phyloP scores from a whole-genome alignment of 1,139 yeast species.

The Insectozyma bohioensis region DNA sequence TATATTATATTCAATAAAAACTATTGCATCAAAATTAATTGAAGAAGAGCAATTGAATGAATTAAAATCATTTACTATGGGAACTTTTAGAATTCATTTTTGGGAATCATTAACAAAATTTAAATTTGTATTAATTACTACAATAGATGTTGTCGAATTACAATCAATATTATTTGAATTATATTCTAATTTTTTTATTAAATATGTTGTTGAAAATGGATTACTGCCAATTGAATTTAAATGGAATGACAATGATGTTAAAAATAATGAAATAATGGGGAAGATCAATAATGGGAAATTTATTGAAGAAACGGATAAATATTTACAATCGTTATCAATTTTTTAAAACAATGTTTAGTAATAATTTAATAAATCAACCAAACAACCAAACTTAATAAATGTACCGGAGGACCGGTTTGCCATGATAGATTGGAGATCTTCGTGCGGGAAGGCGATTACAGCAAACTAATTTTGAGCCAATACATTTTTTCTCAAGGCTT shows the following conservation, averaged over 20 bases:
- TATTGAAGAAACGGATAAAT: constrained; percentile 44
- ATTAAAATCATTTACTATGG: constrained; percentile 67
- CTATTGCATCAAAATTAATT: constrained; percentile 65
- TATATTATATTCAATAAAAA: constrained; percentile 76
- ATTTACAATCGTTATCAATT: constrained; percentile 28
- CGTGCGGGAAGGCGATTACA: too few relatives aligned
- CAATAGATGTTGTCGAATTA: constrained; percentile 60
- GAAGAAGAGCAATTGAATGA: constrained; percentile 36
- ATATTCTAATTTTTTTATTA: constrained; percentile 66
- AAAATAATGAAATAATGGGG: constrained; percentile 11
- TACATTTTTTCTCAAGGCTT: too few relatives aligned
- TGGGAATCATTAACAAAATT: constrained; percentile 78
- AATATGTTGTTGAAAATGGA: constrained; percentile 66
- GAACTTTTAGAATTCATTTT: constrained; percentile 74
- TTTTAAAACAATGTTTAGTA: too few relatives aligned
- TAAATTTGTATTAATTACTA: constrained; percentile 74
- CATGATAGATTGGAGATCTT: too few relatives aligned
- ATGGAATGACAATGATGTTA: constrained; percentile 23
- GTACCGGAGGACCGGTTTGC: too few relatives aligned
- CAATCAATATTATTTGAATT: constrained; percentile 63
- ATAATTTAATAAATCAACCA: too few relatives aligned
- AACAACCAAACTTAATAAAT: too few relatives aligned
- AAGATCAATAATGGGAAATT: constrained; percentile 46
- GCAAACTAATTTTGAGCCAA: too few relatives aligned
- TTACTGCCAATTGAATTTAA: constrained; percentile 54